Conservation (phyloP, 768 basidiomycete species). For the Russula foetens region DNA sequence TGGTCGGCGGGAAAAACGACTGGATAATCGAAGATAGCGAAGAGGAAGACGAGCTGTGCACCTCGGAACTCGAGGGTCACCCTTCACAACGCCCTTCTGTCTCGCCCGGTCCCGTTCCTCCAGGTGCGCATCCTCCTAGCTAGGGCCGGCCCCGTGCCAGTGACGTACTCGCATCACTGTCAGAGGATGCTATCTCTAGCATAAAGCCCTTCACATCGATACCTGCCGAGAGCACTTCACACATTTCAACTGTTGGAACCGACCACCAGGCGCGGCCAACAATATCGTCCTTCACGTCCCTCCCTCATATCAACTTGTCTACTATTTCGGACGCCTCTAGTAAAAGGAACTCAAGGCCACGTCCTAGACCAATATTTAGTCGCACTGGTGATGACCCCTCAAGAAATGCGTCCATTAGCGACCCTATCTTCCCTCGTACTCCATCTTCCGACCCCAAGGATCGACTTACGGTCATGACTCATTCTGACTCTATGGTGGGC, state of each 20-base stretch:
- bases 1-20: background rate
- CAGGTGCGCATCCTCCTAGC: slow-evolving; percentile 7
- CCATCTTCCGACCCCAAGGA: background rate
- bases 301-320: background rate
- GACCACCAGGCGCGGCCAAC: background rate
- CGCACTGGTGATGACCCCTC: background rate
- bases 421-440: slow-evolving; percentile 6
- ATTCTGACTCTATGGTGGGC: background rate
- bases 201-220: slow-evolving; percentile 13
- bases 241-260: slow-evolving; percentile 10
- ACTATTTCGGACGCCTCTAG: slow-evolving; percentile 10
- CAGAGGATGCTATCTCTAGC: slow-evolving; percentile 9
- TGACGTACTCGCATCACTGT: slow-evolving; percentile 4
- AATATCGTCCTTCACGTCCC: slow-evolving; percentile 12
- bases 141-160: slow-evolving; percentile 5
- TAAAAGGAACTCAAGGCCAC: slow-evolving; percentile 3
- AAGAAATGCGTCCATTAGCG: slow-evolving; percentile 5
- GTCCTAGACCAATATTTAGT: slow-evolving; percentile 16
- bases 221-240: background rate
- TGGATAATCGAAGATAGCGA: slow-evolving; percentile 20
- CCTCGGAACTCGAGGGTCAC: background rate
- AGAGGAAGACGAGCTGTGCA: slow-evolving; percentile 13
- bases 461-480: background rate
- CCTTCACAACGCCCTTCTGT: background rate
- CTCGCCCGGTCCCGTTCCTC: background rate